phyloP scores from a whole-genome alignment of 306 rosid genomes.

The Alnus rubra region DNA sequence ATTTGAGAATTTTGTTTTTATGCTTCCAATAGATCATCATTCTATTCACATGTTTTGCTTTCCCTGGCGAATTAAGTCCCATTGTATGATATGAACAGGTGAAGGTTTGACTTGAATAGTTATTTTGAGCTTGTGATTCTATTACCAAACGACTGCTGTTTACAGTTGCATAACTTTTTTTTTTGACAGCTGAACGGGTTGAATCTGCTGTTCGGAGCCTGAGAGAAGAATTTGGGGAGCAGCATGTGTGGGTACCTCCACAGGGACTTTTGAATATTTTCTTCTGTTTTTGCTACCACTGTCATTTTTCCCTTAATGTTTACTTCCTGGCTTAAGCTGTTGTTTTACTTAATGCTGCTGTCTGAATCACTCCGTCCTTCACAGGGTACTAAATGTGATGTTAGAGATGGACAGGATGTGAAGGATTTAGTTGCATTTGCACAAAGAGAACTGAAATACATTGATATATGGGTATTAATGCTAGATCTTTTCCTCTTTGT shows the following conservation, averaged over 20 bases:
- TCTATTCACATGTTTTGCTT: neutral
- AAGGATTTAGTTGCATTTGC: slow-evolving; percentile 77
- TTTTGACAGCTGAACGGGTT: slow-evolving; percentile 63
- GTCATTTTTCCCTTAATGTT: slow-evolving; percentile 8
- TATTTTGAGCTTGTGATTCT: slow-evolving; percentile 9
- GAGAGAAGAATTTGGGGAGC: slow-evolving; percentile 79
- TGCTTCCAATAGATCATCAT: neutral
- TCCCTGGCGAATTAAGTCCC: neutral
- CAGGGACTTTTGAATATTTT: slow-evolving; percentile 30
- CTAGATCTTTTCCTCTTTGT: slow-evolving; percentile 16
- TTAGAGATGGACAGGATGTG: slow-evolving; percentile 78
- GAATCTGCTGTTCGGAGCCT: slow-evolving; percentile 59
- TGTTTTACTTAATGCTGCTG: slow-evolving; percentile 27
- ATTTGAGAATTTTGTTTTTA: neutral
- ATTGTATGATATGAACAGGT: neutral
- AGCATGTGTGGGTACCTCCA: slow-evolving; percentile 94
- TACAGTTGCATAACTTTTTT: slow-evolving; percentile 5
- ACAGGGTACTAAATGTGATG: slow-evolving; percentile 89
- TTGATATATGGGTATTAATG: slow-evolving; percentile 84
- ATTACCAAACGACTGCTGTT: slow-evolving; percentile 11
- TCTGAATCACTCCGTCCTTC: slow-evolving; percentile 19
- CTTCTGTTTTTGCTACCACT: neutral
- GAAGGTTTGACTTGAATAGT: slow-evolving; percentile 14
- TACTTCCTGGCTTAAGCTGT: slow-evolving; percentile 18
- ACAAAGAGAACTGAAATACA: slow-evolving; percentile 63